phyloP scores from a whole-genome alignment of 371 early-diverging fungal species.

The Mortierella sp. region DNA sequence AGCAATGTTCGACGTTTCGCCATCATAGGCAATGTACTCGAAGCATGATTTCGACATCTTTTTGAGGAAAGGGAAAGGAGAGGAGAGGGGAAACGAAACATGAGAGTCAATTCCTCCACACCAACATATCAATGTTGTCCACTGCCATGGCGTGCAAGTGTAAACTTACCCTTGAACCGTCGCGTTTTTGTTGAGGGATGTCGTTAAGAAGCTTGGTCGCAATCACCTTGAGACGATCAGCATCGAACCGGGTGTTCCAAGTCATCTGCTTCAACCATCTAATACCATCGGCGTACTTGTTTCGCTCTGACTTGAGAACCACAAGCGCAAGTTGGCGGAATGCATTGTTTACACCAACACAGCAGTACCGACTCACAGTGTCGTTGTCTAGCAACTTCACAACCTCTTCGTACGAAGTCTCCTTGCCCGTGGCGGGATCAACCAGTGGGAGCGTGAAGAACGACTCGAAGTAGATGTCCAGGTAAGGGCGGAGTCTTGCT shows the following conservation, averaged over 20 bases:
- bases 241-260: constrained; percentile 71
- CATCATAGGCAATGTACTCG: constrained; percentile 60
- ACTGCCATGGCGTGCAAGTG: no score
- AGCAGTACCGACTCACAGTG: constrained; percentile 63
- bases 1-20: constrained; percentile 62
- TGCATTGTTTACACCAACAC: constrained; percentile 58
- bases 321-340: constrained; percentile 66
- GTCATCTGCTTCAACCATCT: constrained; percentile 71
- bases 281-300: constrained; percentile 64
- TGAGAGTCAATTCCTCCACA: background rate
- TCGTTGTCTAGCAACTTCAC: constrained; percentile 69
- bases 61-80: background rate
- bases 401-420: constrained; percentile 67
- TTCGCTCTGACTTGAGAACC: constrained; percentile 61
- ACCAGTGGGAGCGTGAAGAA: constrained; percentile 68
- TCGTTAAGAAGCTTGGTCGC: constrained; percentile 70
- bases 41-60: constrained; percentile 68
- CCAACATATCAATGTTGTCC: background rate
- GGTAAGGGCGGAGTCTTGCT: constrained; percentile 63
- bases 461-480: constrained; percentile 65
- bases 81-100: background rate
- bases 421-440: constrained; percentile 55
- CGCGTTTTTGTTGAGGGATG: constrained; percentile 70
- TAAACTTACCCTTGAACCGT: constrained; percentile 63
- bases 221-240: constrained; percentile 68